Conservation (phyloP, 768 basidiomycete genomes). For the Rhodotorula toruloides region DNA sequence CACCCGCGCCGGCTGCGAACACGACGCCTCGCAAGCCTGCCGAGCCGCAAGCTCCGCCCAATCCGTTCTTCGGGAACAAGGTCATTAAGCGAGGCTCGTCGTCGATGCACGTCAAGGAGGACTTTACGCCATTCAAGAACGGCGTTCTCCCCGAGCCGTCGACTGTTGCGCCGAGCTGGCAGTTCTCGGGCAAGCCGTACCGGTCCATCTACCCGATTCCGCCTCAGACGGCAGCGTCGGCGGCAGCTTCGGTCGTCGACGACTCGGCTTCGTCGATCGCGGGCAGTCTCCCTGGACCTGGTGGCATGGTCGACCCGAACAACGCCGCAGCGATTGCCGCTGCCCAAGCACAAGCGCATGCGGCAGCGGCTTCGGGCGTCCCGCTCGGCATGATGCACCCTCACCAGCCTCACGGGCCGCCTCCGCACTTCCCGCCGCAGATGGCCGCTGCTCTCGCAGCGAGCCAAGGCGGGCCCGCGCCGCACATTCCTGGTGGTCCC, state of each 20-base stretch:
- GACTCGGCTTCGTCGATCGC: not conserved
- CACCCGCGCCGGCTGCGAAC: conserved; percentile 5
- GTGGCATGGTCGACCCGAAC: not conserved
- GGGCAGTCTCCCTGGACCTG: not conserved
- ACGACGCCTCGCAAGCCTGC: conserved; percentile 48
- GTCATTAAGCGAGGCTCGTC: conserved; percentile 58
- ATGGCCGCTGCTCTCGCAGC: no score
- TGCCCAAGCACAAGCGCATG: not conserved
- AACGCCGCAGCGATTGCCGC: not conserved
- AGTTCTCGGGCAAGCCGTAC: conserved; percentile 79
- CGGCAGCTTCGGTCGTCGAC: not conserved
- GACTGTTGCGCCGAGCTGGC: conserved; percentile 60
- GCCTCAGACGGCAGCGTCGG: not conserved
- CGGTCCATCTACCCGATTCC: conserved; percentile 63
- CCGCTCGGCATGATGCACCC: no score
- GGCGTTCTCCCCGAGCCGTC: conserved; percentile 49
- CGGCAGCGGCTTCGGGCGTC: no score
- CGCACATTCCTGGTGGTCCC: no score
- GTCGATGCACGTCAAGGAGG: conserved; percentile 81
- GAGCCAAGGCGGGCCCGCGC: no score
- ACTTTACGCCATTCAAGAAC: conserved; percentile 89
- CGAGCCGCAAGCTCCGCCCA: conserved; percentile 24
- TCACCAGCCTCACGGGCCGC: no score
- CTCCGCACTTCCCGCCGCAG: no score
- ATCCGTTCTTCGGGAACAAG: conserved; percentile 86